A percentile compares a stretch with the other conserved stretches of the same genome.
phyloP scores from a whole-genome alignment of 2,329 filamentous ascomycete species.

The Myriosclerotinia duriaeana region DNA sequence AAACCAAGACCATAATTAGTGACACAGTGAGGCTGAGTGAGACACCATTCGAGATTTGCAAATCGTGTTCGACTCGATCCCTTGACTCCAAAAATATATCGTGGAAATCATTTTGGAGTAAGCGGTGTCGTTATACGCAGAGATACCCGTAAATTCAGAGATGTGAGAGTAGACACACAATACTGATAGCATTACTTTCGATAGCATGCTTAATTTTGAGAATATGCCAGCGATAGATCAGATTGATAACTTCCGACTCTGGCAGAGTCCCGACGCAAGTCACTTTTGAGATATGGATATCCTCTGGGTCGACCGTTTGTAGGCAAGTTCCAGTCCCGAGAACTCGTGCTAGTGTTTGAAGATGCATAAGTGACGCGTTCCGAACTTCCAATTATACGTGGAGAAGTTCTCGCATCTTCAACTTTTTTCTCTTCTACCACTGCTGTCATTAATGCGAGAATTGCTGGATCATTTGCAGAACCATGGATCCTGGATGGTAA shows the following conservation, averaged over 20 bases:
- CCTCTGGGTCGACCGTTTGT: not conserved
- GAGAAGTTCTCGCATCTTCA: not conserved
- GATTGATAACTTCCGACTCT: not conserved
- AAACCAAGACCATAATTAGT: no score
- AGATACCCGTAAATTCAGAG: no score
- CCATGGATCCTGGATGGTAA: not conserved
- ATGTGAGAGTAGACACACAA: not conserved
- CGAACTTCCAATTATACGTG: not conserved
- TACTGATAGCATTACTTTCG: not conserved
- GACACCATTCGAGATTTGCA: no score
- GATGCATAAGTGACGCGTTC: not conserved
- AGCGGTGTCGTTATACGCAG: no score
- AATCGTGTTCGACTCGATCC: no score
- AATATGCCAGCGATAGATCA: not conserved
- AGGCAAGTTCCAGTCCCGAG: not conserved
- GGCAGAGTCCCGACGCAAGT: not conserved
- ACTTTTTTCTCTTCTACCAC: not conserved
- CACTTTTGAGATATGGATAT: conserved; percentile 1
- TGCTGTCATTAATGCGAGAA: conserved; percentile 2
- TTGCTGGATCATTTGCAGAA: not conserved
- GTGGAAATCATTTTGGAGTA: no score
- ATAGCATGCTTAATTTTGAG: not conserved
- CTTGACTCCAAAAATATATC: no score
- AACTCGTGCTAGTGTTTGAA: not conserved
- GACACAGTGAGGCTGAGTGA: no score